phyloP scores from a whole-genome alignment of 139 green algal genomes.

The Volvox africanus region DNA sequence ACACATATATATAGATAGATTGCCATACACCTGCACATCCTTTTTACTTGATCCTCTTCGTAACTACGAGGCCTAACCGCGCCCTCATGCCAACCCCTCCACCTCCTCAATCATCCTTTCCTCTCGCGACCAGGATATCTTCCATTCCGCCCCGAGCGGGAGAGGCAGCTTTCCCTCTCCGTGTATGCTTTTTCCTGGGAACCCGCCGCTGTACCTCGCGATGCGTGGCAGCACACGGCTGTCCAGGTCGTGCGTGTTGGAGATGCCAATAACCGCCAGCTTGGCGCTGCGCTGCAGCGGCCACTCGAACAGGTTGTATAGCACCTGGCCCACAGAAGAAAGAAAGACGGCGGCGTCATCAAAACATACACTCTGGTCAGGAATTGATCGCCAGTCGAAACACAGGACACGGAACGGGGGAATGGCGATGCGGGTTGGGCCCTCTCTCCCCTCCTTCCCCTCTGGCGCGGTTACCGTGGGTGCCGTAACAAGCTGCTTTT shows the following conservation, averaged over 20 bases:
- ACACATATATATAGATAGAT: too few relatives aligned
- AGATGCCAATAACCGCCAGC: conserved; percentile 93
- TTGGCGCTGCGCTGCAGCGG: conserved; percentile 70
- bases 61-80: too few relatives aligned
- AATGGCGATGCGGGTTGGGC: too few relatives aligned
- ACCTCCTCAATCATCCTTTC: background rate
- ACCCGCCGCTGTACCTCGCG: conserved; percentile 50
- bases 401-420: too few relatives aligned
- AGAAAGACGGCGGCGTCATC: background rate
- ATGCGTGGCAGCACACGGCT: conserved; percentile 95
- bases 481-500: background rate
- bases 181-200: too few relatives aligned
- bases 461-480: background rate
- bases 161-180: too few relatives aligned
- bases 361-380: background rate
- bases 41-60: too few relatives aligned
- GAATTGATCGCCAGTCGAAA: too few relatives aligned
- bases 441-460: too few relatives aligned
- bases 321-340: conserved; percentile 69
- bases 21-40: too few relatives aligned
- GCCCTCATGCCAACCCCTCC: too few relatives aligned
- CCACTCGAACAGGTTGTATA: conserved; percentile 99
- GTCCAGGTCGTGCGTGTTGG: conserved; percentile 98
- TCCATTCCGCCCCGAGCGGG: background rate
- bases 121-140: background rate